Evolutionary conservation across 495 filamentous ascomycete genomes (phyloP).

Genomic region (Evansstolkia leycettana): DNA sequence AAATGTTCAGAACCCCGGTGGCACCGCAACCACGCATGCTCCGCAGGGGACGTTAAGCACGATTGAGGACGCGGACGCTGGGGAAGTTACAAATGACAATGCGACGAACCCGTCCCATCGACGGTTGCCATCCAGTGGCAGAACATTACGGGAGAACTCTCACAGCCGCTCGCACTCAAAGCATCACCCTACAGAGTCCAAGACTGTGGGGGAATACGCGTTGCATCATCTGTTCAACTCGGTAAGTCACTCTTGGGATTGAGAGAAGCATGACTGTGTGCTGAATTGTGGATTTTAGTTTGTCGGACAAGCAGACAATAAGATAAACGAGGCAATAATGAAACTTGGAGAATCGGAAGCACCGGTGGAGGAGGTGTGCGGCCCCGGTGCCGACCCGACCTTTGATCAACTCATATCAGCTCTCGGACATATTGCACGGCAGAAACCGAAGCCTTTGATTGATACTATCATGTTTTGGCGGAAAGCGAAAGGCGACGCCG

Average conservation of each 20-base stretch:
- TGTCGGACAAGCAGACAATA: constrained; percentile 77
- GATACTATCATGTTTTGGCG: constrained; percentile 97
- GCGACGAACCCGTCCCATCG: constrained; percentile 19
- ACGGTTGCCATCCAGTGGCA: constrained; percentile 42
- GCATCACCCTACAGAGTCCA: constrained; percentile 59
- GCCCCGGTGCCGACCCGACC: constrained; percentile 72
- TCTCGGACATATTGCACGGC: constrained; percentile 81
- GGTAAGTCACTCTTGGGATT: constrained; percentile 27
- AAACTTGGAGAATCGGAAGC: constrained; percentile 63
- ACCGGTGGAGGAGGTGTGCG: constrained; percentile 77
- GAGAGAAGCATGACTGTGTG: background rate
- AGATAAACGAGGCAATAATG: constrained; percentile 74
- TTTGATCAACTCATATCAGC: constrained; percentile 95
- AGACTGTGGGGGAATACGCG: constrained; percentile 92
- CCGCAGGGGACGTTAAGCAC: constrained; percentile 23
- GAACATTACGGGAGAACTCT: constrained; percentile 52
- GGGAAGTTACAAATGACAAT: constrained; percentile 12
- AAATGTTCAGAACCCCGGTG: constrained; percentile 13
- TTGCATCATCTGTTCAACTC: constrained; percentile 93
- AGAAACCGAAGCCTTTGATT: constrained; percentile 90
- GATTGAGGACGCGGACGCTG: constrained; percentile 27
- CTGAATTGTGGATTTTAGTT: constrained; percentile 23
- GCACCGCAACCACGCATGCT: constrained; percentile 11
- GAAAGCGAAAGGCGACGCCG: constrained; percentile 84
- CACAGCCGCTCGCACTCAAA: constrained; percentile 80